Evolutionary conservation across 768 basidiomycete species (phyloP).

Genomic region (Panellus pusillus): DNA sequence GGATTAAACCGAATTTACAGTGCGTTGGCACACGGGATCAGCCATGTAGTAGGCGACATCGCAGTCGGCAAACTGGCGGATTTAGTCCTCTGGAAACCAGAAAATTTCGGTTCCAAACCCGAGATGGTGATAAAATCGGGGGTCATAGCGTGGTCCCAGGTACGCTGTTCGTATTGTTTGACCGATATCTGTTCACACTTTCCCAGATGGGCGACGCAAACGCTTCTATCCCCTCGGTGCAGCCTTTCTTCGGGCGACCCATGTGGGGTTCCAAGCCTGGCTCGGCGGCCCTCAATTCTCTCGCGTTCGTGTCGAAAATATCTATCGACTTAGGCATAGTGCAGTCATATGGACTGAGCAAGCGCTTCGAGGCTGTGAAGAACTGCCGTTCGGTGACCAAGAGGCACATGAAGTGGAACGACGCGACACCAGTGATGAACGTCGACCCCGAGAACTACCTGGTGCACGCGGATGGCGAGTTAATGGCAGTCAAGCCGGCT

Average conservation of each 20-base stretch:
- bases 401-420: constrained; percentile 94
- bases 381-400: constrained; percentile 77
- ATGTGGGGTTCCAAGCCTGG: constrained; percentile 90
- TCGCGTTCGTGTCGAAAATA: constrained; percentile 82
- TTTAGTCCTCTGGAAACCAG: constrained; percentile 93
- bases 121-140: constrained; percentile 96
- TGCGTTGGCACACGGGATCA: constrained; percentile 92
- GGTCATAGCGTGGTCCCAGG: constrained; percentile 88
- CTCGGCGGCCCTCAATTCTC: constrained; percentile 81
- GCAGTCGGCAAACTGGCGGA: constrained; percentile 85
- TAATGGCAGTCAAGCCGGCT: constrained; percentile 78
- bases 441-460: constrained; percentile 94
- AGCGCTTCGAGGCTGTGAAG: constrained; percentile 72
- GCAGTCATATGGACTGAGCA: constrained; percentile 61
- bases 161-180: constrained; percentile 32
- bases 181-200: neutral
- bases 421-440: constrained; percentile 72
- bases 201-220: constrained; percentile 94
- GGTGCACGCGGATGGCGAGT: constrained; percentile 76
- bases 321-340: constrained; percentile 57
- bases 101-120: constrained; percentile 89
- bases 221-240: constrained; percentile 93
- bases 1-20: constrained; percentile 37
- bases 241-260: constrained; percentile 80
- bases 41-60: constrained; percentile 82